Evolutionary conservation across 192 early-diverging fungal species (phyloP).

Genomic region (Entrophospora sp.): DNA sequence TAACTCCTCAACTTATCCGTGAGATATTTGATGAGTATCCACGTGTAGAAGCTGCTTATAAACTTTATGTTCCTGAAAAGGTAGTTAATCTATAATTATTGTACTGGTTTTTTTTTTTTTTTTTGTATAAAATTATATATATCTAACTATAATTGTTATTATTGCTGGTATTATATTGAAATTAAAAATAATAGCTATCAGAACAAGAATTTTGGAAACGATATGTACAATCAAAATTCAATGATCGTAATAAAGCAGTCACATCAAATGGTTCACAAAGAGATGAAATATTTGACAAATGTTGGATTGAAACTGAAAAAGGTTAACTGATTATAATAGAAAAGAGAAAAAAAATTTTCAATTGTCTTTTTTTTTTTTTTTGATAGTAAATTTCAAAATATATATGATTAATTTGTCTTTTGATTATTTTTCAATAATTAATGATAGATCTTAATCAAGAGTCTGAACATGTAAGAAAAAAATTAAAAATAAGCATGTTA

Average conservation of each 20-base stretch:
- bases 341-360: no score
- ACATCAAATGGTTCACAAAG: conserved; percentile 34
- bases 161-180: no score
- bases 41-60: conserved; percentile 37
- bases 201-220: conserved; percentile 84
- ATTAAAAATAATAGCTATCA: conserved; percentile 51
- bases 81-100: background rate
- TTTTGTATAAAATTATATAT: background rate
- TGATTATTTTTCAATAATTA: no score
- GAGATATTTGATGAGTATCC: conserved; percentile 88
- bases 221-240: conserved; percentile 76
- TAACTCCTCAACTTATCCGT: conserved; percentile 84
- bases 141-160: no score
- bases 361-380: no score
- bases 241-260: conserved; percentile 64
- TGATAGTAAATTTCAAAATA: no score
- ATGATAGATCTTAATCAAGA: conserved; percentile 23
- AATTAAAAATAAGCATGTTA: conserved; percentile 48
- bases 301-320: conserved; percentile 69
- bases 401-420: no score
- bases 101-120: background rate
- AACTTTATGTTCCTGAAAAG: background rate
- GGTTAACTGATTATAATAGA: conserved; percentile 20
- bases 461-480: conserved; percentile 30
- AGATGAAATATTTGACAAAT: conserved; percentile 76